These are phyloP conservation scores for Primulina huaijiensis DNA, from an alignment of 257 asterid genomes.

Conservation along the genomic window DNA sequence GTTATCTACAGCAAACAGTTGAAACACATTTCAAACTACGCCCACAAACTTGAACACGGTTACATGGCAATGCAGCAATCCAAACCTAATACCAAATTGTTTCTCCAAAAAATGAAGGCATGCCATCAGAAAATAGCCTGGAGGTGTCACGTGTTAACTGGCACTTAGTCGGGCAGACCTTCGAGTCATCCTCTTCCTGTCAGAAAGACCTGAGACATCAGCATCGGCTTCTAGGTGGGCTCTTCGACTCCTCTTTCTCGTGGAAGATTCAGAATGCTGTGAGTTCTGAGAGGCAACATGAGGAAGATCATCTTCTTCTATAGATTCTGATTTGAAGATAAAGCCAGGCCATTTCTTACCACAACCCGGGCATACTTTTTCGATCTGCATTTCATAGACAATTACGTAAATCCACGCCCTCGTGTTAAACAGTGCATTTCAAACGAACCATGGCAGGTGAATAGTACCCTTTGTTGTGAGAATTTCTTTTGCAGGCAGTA, in stretches of 20 bases:
- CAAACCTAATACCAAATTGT: background rate
- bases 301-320: slow-evolving; percentile 33
- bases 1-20: no score
- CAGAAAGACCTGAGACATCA: slow-evolving; percentile 15
- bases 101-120: background rate
- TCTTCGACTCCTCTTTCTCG: slow-evolving; percentile 33
- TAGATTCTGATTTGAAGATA: slow-evolving; percentile 41
- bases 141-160: slow-evolving; percentile 22
- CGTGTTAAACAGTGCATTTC: background rate
- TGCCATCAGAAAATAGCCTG: background rate
- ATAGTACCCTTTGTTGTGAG: slow-evolving; percentile 56
- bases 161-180: slow-evolving; percentile 42
- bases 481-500: slow-evolving; percentile 73
- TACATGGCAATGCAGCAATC: no score
- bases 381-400: slow-evolving; percentile 36
- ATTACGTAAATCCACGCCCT: slow-evolving; percentile 15
- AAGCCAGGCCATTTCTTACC: slow-evolving; percentile 51
- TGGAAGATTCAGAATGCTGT: slow-evolving; percentile 27
- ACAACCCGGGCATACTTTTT: slow-evolving; percentile 68
- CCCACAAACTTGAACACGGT: no score
- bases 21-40: no score
- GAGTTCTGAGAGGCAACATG: slow-evolving; percentile 29
- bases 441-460: background rate
- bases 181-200: slow-evolving; percentile 45
- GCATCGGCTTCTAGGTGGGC: slow-evolving; percentile 23